Evolutionary conservation across 495 filamentous ascomycete genomes (phyloP).

Genomic region (Xylaria acuta): DNA sequence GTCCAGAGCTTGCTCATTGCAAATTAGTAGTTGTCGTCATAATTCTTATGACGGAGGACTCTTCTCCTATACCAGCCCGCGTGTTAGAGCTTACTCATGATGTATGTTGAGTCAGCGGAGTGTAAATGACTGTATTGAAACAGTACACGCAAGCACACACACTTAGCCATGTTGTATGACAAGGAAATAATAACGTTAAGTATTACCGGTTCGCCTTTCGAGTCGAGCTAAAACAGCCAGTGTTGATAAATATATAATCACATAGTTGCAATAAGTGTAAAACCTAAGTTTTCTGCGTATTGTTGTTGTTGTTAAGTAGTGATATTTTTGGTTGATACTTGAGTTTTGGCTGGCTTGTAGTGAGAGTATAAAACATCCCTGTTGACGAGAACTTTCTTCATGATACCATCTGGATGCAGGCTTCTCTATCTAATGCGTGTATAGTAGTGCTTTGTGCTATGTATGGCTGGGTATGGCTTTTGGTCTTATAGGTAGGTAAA

Average conservation of each 20-base stretch:
- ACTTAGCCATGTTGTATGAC: background rate
- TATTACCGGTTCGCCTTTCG: background rate
- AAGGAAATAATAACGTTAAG: background rate
- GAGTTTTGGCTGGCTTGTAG: background rate
- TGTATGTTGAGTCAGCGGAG: background rate
- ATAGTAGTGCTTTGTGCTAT: background rate
- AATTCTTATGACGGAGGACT: background rate
- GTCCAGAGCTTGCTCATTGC: background rate
- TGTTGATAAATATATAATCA: background rate
- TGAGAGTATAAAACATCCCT: background rate
- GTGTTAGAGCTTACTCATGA: background rate
- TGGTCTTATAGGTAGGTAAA: background rate
- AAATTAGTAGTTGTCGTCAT: background rate
- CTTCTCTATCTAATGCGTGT: background rate
- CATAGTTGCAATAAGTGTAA: background rate
- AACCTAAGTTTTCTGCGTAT: background rate
- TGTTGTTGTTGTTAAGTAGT: background rate
- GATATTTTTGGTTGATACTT: background rate
- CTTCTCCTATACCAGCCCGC: background rate
- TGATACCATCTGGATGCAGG: background rate
- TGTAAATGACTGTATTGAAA: background rate
- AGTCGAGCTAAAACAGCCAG: background rate
- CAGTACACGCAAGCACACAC: background rate
- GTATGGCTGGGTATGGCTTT: background rate
- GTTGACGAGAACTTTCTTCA: background rate